Percentiles rank a stretch among this genome's conserved stretches.
Conservation (phyloP, 78 protist genomes). For the Diacronema lutheri region DNA sequence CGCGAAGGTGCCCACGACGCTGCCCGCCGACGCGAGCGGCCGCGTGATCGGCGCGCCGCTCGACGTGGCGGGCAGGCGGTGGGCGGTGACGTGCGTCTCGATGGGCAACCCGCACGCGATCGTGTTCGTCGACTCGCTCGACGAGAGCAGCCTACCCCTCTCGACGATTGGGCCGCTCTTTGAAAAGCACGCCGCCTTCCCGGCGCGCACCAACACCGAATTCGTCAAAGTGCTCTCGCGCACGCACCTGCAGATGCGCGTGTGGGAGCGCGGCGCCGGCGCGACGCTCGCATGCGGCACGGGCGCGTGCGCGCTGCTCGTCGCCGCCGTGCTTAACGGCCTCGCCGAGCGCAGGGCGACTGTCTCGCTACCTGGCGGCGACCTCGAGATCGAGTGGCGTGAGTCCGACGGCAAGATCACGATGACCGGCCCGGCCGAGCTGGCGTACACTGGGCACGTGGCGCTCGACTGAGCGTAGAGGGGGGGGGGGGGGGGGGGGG, state of each 20-base stretch:
- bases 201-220: constrained; percentile 50
- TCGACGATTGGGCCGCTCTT: constrained; percentile 44
- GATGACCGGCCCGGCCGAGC: neutral
- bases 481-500: too few species aligned
- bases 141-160: constrained; percentile 23
- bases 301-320: constrained; percentile 64
- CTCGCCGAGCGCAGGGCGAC: constrained; percentile 14
- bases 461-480: too few species aligned
- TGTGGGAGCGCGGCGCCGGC: constrained; percentile 73
- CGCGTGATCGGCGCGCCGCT: constrained; percentile 14
- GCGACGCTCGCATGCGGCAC: constrained; percentile 69
- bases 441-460: too few species aligned
- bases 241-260: constrained; percentile 43
- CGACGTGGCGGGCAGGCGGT: neutral
- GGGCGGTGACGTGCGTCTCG: constrained; percentile 40
- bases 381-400: constrained; percentile 54
- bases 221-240: constrained; percentile 50
- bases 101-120: constrained; percentile 73
- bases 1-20: constrained; percentile 25
- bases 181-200: constrained; percentile 58
- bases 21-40: neutral
- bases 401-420: neutral
- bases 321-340: constrained; percentile 53
- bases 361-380: constrained; percentile 62
- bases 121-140: constrained; percentile 54